These are phyloP conservation scores for Penstemon eatonii DNA, from an alignment of 257 asterid species.

Conservation along the genomic window DNA sequence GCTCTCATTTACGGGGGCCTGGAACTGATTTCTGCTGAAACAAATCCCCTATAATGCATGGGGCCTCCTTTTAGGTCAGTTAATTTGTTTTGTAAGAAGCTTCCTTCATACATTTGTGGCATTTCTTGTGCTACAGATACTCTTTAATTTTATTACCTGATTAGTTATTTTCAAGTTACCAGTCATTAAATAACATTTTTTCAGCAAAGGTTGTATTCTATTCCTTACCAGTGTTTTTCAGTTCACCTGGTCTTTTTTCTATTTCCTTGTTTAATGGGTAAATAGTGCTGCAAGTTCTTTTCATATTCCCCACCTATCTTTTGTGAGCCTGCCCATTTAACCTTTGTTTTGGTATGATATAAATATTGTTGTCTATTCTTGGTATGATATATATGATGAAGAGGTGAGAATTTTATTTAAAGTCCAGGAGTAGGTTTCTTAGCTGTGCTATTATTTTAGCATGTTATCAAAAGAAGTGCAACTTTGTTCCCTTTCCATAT, in stretches of 20 bases:
- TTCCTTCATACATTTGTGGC: conserved; percentile 61
- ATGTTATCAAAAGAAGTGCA: neutral
- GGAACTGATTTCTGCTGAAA: conserved; percentile 91
- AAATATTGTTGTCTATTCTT: neutral
- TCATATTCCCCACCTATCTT: neutral
- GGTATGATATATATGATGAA: conserved; percentile 14
- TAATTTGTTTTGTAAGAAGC: conserved; percentile 54
- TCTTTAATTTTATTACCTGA: conserved; percentile 34
- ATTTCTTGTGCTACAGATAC: conserved; percentile 57
- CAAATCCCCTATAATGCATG: conserved; percentile 86
- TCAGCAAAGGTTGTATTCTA: conserved; percentile 31
- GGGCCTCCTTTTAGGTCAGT: conserved; percentile 87
- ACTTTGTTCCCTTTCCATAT: neutral
- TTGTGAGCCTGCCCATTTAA: neutral
- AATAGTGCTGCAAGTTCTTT: conserved; percentile 25
- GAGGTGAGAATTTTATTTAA: neutral
- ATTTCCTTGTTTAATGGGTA: conserved; percentile 24
- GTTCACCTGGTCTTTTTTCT: conserved; percentile 34
- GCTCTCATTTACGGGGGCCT: conserved; percentile 96
- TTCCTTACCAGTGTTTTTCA: conserved; percentile 14
- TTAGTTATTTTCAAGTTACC: conserved; percentile 35
- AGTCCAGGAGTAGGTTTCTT: neutral
- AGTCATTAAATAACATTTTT: conserved; percentile 39
- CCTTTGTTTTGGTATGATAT: too few species aligned
- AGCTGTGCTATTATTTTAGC: conserved; percentile 4